Percentiles rank a stretch among this genome's conserved stretches.
Evolutionary conservation across 2,329 filamentous ascomycete genomes (phyloP).

Genomic region (Tolypocladium ovalisporum): DNA sequence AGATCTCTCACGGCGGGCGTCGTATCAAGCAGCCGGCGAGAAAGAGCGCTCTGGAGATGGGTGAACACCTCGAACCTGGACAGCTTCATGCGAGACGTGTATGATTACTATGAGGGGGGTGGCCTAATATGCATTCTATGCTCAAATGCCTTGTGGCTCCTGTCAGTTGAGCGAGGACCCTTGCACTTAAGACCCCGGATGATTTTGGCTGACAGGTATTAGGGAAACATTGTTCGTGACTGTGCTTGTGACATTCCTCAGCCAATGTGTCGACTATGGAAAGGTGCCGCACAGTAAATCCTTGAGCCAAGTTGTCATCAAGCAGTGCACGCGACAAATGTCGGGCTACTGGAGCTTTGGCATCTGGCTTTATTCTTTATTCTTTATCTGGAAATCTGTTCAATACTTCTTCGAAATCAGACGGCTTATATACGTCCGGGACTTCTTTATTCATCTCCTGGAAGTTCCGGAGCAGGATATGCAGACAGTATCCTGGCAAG

Average conservation of each 20-base stretch:
- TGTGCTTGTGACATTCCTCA: slow-evolving; percentile 70
- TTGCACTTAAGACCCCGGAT: neutral
- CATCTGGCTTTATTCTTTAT: slow-evolving; percentile 76
- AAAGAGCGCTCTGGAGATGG: slow-evolving; percentile 86
- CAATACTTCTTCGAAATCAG: slow-evolving; percentile 64
- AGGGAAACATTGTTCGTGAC: slow-evolving; percentile 77
- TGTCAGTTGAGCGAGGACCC: slow-evolving; percentile 40
- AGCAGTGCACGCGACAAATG: slow-evolving; percentile 67
- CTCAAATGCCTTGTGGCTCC: slow-evolving; percentile 57
- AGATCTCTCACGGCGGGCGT: slow-evolving; percentile 17
- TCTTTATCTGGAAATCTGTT: slow-evolving; percentile 72
- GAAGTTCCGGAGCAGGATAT: slow-evolving; percentile 77
- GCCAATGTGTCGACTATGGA: slow-evolving; percentile 75
- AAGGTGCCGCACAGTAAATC: slow-evolving; percentile 56
- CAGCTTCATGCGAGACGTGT: slow-evolving; percentile 74
- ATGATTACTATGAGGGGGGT: slow-evolving; percentile 73
- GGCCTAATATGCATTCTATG: slow-evolving; percentile 80
- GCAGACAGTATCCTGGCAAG: slow-evolving; percentile 90
- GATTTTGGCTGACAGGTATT: slow-evolving; percentile 1
- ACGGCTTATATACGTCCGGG: slow-evolving; percentile 64
- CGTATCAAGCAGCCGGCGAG: slow-evolving; percentile 32
- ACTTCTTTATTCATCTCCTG: slow-evolving; percentile 76
- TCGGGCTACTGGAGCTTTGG: slow-evolving; percentile 66
- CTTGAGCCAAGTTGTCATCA: slow-evolving; percentile 45
- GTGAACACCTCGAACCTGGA: slow-evolving; percentile 85